Evolutionary conservation across 768 basidiomycete genomes (phyloP).

Genomic region (Boletus vermiculosoides): DNA sequence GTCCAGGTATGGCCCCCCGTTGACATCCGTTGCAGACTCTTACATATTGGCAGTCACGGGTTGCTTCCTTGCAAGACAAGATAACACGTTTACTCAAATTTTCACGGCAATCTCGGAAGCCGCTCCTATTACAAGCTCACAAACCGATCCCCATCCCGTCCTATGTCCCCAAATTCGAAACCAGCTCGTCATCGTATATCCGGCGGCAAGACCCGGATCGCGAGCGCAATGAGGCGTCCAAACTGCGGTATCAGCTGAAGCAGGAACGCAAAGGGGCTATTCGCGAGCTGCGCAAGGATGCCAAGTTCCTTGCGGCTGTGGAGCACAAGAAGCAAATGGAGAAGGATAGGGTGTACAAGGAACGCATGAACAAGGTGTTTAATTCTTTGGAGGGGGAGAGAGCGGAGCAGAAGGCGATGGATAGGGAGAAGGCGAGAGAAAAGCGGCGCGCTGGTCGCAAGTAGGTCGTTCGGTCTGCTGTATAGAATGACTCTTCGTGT

Average conservation of each 20-base stretch:
- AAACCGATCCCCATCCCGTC: conserved; percentile 95
- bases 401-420: conserved; percentile 92
- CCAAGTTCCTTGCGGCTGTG: conserved; percentile 86
- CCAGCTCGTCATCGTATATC: conserved; percentile 67
- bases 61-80: conserved; percentile 46
- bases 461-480: conserved; percentile 29
- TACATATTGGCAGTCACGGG: conserved; percentile 41
- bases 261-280: conserved; percentile 97
- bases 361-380: conserved; percentile 80
- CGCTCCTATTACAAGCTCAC: conserved; percentile 85
- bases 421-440: conserved; percentile 75
- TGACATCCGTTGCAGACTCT: conserved; percentile 6
- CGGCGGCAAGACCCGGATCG: conserved; percentile 88
- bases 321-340: conserved; percentile 80
- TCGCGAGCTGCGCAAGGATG: conserved; percentile 92
- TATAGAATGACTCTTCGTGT: too few relatives aligned
- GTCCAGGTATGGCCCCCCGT: conserved; percentile 50
- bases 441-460: conserved; percentile 78
- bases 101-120: conserved; percentile 65
- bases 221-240: conserved; percentile 83
- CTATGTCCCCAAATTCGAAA: conserved; percentile 92
- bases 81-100: conserved; percentile 70
- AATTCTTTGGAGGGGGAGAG: conserved; percentile 80
- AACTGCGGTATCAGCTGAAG: conserved; percentile 86
- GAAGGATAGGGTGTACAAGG: conserved; percentile 80